Base-by-base conservation (phyloP, 345 rosid genomes). In the Melastoma malabathricum region DNA sequence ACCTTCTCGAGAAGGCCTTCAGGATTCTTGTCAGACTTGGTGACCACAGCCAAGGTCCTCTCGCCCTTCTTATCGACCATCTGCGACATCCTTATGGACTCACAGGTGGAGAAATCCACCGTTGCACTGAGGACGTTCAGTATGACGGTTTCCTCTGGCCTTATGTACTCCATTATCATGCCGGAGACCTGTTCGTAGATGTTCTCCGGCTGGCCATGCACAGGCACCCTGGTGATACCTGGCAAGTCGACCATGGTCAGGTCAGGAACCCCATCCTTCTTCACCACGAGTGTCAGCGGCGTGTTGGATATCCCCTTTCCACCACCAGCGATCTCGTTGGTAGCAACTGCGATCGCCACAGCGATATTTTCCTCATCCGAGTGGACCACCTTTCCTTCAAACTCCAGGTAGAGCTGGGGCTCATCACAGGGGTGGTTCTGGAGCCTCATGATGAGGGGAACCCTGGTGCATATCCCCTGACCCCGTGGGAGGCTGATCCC, bases 201-300 rank as follows among this genome's bases (percentile, higher is more conserved):
- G 6, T 72, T 43, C 1, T 72, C 75, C 1, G 86, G 76, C 52
- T 80, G 86, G 1, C 78, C 80, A 1, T 72, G 71, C 31, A 76
- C 75, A 0, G 83, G 75, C 8, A 76, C 78, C 13, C 80, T 51
- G 0, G 80, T 77, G 48, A 80, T 80, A 5, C 83, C 81, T 0
- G 86, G 86, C 17, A 80, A 75, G 69, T 80, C 87, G 4, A 80
- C 75, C 79, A 77, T 75, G 0, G 81, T 75, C 0, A 80, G 50
- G 56, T 80, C 81, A 3, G 81, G 81, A 15, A 75, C 81, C 14
- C 69, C 83, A 0, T 7, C 14, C 41, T 72, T 80, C 47, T 68
- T 74, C 16, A 80, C 79, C 0, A 68, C 69, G 12, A 80, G 61
- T 0, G 83, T 80, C 34, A 80, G 13, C 0, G 75, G 64, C 20